These are phyloP conservation scores for Monosporozyma solicola DNA, from an alignment of 805 yeast species.

Conservation along the genomic window DNA sequence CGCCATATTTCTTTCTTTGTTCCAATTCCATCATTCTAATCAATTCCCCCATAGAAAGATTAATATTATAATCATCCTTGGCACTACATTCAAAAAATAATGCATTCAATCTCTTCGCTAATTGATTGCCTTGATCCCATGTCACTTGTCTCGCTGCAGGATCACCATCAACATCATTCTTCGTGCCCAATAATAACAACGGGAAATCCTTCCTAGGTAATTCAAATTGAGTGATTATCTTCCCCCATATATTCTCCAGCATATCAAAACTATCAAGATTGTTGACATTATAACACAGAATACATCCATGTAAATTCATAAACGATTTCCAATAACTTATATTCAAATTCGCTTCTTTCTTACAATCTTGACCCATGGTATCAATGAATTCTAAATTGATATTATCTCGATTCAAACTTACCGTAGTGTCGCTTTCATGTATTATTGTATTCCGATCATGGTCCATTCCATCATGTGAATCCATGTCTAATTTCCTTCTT, in stretches of 20 bases:
- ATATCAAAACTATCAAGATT: conserved; percentile 71
- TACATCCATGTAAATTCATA: conserved; percentile 76
- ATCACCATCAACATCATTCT: conserved; percentile 14
- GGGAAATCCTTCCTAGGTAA: conserved; percentile 50
- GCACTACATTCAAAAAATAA: conserved; percentile 25
- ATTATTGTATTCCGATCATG: neutral
- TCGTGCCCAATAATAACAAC: conserved; percentile 45
- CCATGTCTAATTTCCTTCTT: neutral
- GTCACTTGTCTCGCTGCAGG: neutral
- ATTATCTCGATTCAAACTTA: neutral
- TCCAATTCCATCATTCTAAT: conserved; percentile 6
- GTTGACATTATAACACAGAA: conserved; percentile 73
- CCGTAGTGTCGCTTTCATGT: neutral
- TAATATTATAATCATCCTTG: conserved; percentile 17
- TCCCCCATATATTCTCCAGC: conserved; percentile 69
- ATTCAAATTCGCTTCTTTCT: conserved; percentile 67
- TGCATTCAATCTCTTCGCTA: conserved; percentile 7
- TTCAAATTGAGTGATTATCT: conserved; percentile 56
- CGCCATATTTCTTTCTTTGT: neutral
- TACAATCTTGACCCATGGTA: conserved; percentile 79
- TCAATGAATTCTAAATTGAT: conserved; percentile 64
- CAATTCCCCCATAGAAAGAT: conserved; percentile 15
- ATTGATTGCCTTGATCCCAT: conserved; percentile 1
- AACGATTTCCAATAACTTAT: conserved; percentile 47
- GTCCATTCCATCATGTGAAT: neutral